A percentile compares a stretch with the other conserved stretches of the same genome.
phyloP scores from a whole-genome alignment of 2,329 filamentous ascomycete species.

The Penicillium corylophilum region DNA sequence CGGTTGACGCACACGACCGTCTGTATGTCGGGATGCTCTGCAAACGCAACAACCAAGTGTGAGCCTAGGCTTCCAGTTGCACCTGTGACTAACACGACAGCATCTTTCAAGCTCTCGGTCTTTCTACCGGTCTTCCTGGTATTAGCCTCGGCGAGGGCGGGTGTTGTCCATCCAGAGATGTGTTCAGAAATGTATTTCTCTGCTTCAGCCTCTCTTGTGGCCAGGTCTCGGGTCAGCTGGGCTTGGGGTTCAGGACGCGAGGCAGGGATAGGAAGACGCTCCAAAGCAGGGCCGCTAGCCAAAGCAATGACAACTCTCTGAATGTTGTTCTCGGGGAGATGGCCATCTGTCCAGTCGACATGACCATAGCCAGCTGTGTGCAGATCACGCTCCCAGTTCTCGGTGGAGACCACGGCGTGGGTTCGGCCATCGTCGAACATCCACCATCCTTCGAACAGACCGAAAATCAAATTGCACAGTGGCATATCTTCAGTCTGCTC shows the following conservation, averaged over 20 bases:
- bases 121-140: too few relatives aligned
- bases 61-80: slow-evolving; percentile 7
- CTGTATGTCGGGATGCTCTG: neutral
- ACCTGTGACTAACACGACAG: slow-evolving; percentile 8
- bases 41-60: neutral
- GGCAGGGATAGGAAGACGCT: too few relatives aligned
- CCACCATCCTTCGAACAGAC: slow-evolving; percentile 41
- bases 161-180: too few relatives aligned
- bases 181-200: neutral
- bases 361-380: slow-evolving; percentile 31
- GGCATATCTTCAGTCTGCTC: slow-evolving; percentile 23
- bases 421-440: slow-evolving; percentile 39
- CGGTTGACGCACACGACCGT: slow-evolving; percentile 5
- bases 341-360: slow-evolving; percentile 37
- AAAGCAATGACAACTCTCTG: slow-evolving; percentile 28
- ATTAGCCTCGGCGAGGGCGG: too few relatives aligned
- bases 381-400: slow-evolving; percentile 28
- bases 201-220: neutral
- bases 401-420: slow-evolving; percentile 28
- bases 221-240: too few relatives aligned
- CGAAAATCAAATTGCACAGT: slow-evolving; percentile 37
- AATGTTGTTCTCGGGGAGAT: slow-evolving; percentile 22
- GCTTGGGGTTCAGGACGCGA: too few relatives aligned
- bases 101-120: too few relatives aligned
- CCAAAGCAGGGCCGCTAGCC: slow-evolving; percentile 4